Evolutionary conservation across 2,329 filamentous ascomycete genomes (phyloP), one percentile per base, ranked within the genome.

Genomic region (Zymoseptoria crescenta): DNA sequence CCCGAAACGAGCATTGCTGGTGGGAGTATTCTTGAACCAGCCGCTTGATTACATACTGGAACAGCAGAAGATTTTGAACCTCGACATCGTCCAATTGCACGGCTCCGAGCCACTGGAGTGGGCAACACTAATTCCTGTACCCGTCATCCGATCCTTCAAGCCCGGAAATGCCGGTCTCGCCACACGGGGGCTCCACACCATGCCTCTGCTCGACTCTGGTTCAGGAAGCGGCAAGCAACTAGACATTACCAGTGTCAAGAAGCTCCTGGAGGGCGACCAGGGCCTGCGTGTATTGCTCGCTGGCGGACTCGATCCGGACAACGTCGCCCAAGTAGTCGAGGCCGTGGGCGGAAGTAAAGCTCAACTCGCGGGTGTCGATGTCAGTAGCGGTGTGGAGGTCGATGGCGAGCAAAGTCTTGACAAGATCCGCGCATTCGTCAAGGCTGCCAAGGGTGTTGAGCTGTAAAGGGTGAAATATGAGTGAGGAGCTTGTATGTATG

Each of bases 11-110:
- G 87, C 93, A 0, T 81, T 94, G 2, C 81, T 99, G 0, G 94
- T 96, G 4, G 94, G 94, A 58, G 93, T 99, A 1, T 99, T 99
- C 77, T 87, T 89, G 68, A 89, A 96, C 72, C 93, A 97, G 70
- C 85, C 93, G 0, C 79, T 99, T 8, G 83, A 84, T 41, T 91
- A 96, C 67, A 81, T 99, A 6, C 79, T 97, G 55, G 82, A 86
- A 63, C 85, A 93, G 72, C 89, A 95, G 67, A 83, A 83, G 64
- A 79, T 85, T 10, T 85, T 96, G 64, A 80, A 82, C 52, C 83
- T 99, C 50, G 94, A 99, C 71, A 77, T 96, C 56, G 89, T 99
- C 6, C 94, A 99, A 72, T 82, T 99, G 1, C 94, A 99, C 70
- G 95, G 94, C 8, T 82, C 87, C 52, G 95, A 99, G 72, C 93